phyloP scores from a whole-genome alignment of 228 moss, liverwort and hornwort genomes.

The Sphagnum fallax region DNA sequence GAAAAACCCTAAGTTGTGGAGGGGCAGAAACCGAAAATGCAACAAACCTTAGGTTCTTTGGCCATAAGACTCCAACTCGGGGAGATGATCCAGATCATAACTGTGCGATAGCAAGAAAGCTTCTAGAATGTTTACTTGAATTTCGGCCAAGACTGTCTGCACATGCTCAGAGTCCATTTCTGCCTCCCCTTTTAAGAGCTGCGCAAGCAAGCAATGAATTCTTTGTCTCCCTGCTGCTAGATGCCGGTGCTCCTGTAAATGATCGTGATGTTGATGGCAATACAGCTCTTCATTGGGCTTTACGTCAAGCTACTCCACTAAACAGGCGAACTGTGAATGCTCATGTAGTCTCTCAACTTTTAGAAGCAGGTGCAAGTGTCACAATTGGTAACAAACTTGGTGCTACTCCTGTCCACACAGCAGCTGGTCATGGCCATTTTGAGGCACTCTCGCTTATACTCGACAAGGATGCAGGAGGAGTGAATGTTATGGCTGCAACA shows the following conservation, averaged over 20 bases:
- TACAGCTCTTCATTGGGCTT: slow-evolving; percentile 89
- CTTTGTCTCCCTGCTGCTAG: slow-evolving; percentile 63
- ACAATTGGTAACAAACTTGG: slow-evolving; percentile 88
- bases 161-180: slow-evolving; percentile 82
- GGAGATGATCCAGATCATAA: slow-evolving; percentile 70
- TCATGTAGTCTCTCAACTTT: slow-evolving; percentile 73
- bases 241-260: slow-evolving; percentile 77
- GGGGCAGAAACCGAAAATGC: slow-evolving; percentile 62
- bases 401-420: slow-evolving; percentile 89
- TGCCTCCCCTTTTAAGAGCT: slow-evolving; percentile 84
- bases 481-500: slow-evolving; percentile 89
- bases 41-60: slow-evolving; percentile 25
- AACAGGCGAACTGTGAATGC: slow-evolving; percentile 87
- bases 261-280: slow-evolving; percentile 89
- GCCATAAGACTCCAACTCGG: slow-evolving; percentile 25
- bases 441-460: slow-evolving; percentile 85
- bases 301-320: slow-evolving; percentile 91
- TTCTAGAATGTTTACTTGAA: slow-evolving; percentile 85
- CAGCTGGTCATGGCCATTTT: slow-evolving; percentile 89
- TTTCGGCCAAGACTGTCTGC: slow-evolving; percentile 81
- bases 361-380: slow-evolving; percentile 82
- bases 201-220: slow-evolving; percentile 84
- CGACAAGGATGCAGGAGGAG: slow-evolving; percentile 85
- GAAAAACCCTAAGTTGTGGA: slow-evolving; percentile 56
- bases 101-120: slow-evolving; percentile 83